Base-by-base conservation (phyloP, 805 yeast genomes). In the Wickerhamomyces chaumierensis region DNA sequence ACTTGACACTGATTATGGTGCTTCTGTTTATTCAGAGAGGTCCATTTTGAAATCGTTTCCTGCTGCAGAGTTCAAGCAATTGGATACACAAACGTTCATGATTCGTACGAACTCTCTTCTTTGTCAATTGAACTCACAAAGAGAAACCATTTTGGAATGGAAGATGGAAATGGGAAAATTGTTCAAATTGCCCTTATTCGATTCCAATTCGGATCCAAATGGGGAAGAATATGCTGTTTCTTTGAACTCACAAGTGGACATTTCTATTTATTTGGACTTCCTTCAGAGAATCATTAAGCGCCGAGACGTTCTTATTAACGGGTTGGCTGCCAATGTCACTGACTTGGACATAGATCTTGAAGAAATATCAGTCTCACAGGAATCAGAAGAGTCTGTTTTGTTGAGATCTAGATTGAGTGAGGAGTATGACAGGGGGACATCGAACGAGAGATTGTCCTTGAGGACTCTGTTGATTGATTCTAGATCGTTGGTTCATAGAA, bases 141-240 rank as follows among this genome's bases (percentile, higher is more conserved):
- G 78, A 0, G 50, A 51, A 4, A 48, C 65, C 3, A 59, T 81
- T 15, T 78, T 78, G 46, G 48, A 52, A 5, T 75, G 82, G 79
- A 52, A 75, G 41, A 50, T 51, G 0, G 61, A 66, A 14, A 53
- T 80, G 38, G 48, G 58, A 4, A 46, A 46, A 2, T 54, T 75
- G 13, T 57, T 83, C 36, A 51, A 61, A 28, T 63, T 62, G n/a
- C 75, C 75, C 0, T 63, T 82, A 6, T 59, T 73, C 31, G 79
- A 75, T 37, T 48, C 58, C n/a, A 62, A 60, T 8, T 56, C 58
- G 1, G 66, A 64, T 32, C 51, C 55, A n/a, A 44, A 42, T 37
- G 55, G 49, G 13, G 81, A 75, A 36, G 96, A 87, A 50, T 92
- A 88, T 56, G 78, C 74, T 12, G 71, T 69, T 4, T 78, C 94